phyloP scores from a whole-genome alignment of 2,329 filamentous ascomycete genomes.

The Malbranchea zuffiana region DNA sequence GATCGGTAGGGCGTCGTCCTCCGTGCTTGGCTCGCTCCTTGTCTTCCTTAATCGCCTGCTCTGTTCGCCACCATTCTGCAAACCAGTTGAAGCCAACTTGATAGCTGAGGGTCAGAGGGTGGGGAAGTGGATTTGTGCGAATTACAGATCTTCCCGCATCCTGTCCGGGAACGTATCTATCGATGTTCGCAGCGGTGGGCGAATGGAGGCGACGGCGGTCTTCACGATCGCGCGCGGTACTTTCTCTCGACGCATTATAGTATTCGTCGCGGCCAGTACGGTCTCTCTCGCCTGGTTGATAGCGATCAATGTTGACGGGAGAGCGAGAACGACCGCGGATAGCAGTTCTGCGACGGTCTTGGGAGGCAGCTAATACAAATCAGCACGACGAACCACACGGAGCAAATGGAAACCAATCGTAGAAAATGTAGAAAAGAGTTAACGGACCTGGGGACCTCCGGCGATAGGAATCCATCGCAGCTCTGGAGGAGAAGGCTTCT shows the following conservation, averaged over 20 bases:
- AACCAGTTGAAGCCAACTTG: constrained; percentile 59
- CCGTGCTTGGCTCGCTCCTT: constrained; percentile 52
- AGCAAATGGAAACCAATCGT: too few species aligned
- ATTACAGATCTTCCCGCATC: constrained; percentile 44
- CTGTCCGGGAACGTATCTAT: constrained; percentile 55
- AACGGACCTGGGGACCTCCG: constrained; percentile 38
- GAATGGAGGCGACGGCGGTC: constrained; percentile 48
- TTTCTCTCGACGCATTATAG: constrained; percentile 36
- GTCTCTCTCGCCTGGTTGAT: constrained; percentile 45
- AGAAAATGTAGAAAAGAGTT: background rate
- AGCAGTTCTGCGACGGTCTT: constrained; percentile 36
- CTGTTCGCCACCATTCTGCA: constrained; percentile 56
- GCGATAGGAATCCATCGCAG: constrained; percentile 32
- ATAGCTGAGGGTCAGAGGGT: constrained; percentile 52
- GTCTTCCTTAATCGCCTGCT: constrained; percentile 53
- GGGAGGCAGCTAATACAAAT: constrained; percentile 20
- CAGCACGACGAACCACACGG: constrained; percentile 7
- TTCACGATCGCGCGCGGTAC: constrained; percentile 43
- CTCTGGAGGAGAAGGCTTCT: constrained; percentile 28
- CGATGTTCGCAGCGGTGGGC: constrained; percentile 47
- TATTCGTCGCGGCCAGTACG: constrained; percentile 48
- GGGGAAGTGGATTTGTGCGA: constrained; percentile 47
- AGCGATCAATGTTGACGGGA: constrained; percentile 51
- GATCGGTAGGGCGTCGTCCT: constrained; percentile 43
- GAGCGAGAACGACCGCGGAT: constrained; percentile 48